phyloP scores from a whole-genome alignment of 257 asterid genomes.

The Galeopsis tetrahit region DNA sequence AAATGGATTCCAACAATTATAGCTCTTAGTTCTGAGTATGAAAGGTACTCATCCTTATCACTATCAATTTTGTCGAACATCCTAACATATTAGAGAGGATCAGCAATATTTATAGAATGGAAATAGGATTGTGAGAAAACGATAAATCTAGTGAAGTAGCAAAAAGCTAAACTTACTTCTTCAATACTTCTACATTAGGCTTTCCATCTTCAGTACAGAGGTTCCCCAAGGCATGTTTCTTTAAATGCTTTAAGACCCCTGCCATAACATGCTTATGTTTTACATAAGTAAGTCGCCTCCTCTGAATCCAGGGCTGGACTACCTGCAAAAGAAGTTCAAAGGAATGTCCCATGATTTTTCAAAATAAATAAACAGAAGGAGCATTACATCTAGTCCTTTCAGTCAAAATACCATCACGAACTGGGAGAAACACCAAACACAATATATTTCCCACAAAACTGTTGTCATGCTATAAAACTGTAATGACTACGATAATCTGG shows the following conservation, averaged over 20 bases:
- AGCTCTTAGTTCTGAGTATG: conserved; percentile 70
- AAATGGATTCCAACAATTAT: conserved; percentile 72
- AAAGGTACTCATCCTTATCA: conserved; percentile 62
- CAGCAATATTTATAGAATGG: not conserved
- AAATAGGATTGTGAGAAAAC: not conserved
- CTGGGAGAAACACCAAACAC: not conserved
- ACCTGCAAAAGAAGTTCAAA: conserved; percentile 49
- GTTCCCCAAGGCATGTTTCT: conserved; percentile 65
- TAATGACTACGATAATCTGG: not conserved
- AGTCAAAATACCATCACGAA: not conserved
- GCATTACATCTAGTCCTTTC: not conserved
- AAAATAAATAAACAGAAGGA: conserved; percentile 6
- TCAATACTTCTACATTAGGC: conserved; percentile 57
- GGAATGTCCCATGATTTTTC: not conserved
- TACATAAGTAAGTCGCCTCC: conserved; percentile 64
- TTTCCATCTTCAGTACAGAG: conserved; percentile 71
- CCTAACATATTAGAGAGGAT: conserved; percentile 47
- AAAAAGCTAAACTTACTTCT: conserved; percentile 45
- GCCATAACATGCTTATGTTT: conserved; percentile 87
- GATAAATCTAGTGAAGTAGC: not conserved
- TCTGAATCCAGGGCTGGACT: conserved; percentile 88
- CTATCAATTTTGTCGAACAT: conserved; percentile 64
- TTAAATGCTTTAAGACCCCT: conserved; percentile 69
- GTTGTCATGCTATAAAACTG: not conserved
- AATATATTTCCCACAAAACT: not conserved